Evolutionary conservation across 257 asterid species (phyloP).

Genomic region (Salvia splendens): DNA sequence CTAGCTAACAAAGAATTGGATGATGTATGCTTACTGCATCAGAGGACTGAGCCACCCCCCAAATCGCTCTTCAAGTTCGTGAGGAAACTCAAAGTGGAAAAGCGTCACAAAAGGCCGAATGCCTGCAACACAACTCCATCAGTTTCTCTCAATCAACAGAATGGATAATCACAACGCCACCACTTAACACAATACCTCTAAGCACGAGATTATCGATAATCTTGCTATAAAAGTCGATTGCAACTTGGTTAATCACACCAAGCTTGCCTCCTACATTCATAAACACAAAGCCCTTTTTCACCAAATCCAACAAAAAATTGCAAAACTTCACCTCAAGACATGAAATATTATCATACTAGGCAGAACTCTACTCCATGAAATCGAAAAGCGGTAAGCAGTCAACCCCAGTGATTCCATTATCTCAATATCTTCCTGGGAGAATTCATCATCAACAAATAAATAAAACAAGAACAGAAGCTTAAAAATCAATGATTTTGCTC

Average conservation of each 20-base stretch:
- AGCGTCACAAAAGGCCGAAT: slow-evolving; percentile 78
- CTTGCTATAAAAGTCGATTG: slow-evolving; percentile 51
- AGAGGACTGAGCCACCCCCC: slow-evolving; percentile 78
- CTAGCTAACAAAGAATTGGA: not conserved
- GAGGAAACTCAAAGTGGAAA: slow-evolving; percentile 74
- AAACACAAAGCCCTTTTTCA: slow-evolving; percentile 15
- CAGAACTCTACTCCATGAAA: slow-evolving; percentile 85
- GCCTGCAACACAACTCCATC: slow-evolving; percentile 40
- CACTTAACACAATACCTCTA: slow-evolving; percentile 45
- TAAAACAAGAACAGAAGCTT: slow-evolving; percentile 9
- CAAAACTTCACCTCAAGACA: not conserved
- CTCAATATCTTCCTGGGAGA: slow-evolving; percentile 71
- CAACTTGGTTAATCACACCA: slow-evolving; percentile 60
- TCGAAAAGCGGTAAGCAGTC: slow-evolving; percentile 69
- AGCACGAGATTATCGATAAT: slow-evolving; percentile 55
- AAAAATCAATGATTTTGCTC: not conserved
- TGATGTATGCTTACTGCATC: slow-evolving; percentile 60
- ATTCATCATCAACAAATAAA: not conserved
- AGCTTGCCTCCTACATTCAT: slow-evolving; percentile 55
- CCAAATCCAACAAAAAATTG: not conserved
- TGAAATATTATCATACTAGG: slow-evolving; percentile 52
- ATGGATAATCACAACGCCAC: not conserved
- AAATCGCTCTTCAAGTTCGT: slow-evolving; percentile 63
- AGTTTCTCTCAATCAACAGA: not conserved
- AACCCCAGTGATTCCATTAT: slow-evolving; percentile 63